Evolutionary conservation across 2,329 filamentous ascomycete species (phyloP).

Genomic region (Fusarium oxysporum): DNA sequence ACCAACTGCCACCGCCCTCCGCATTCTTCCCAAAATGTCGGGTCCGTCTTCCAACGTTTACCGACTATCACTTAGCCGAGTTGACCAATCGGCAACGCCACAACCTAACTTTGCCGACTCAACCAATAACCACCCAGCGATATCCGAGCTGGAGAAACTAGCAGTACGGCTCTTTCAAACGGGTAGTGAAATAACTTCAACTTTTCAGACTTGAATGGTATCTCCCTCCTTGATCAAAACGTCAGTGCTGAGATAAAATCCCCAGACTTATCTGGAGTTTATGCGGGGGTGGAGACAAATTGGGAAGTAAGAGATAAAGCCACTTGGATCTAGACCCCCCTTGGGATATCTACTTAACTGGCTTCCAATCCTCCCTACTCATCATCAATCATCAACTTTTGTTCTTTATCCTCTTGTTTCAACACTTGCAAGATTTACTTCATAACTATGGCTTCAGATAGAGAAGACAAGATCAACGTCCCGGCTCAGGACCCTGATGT

Average conservation of each 20-base stretch:
- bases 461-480: constrained; percentile 8
- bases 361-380: background rate
- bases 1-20: background rate
- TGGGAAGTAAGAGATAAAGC: background rate
- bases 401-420: background rate
- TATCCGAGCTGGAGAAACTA: constrained; percentile 14
- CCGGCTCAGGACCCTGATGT: constrained; percentile 3
- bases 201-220: background rate
- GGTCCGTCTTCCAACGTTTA: background rate
- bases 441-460: constrained; percentile 8
- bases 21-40: background rate
- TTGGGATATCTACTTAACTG: constrained; percentile 13
- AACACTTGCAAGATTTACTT: background rate
- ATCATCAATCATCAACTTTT: background rate
- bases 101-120: constrained; percentile 20
- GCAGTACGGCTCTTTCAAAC: constrained; percentile 8
- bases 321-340: background rate
- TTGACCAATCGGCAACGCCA: constrained; percentile 24
- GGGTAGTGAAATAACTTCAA: constrained; percentile 1
- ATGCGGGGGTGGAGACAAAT: constrained; percentile 27
- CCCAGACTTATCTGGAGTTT: constrained; percentile 8
- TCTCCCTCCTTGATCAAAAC: background rate
- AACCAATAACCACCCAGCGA: constrained; percentile 6
- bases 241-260: background rate
- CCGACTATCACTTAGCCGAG: constrained; percentile 17